Evolutionary conservation across 179 eudicot genomes (phyloP).

Genomic region (Silene coronaria): DNA sequence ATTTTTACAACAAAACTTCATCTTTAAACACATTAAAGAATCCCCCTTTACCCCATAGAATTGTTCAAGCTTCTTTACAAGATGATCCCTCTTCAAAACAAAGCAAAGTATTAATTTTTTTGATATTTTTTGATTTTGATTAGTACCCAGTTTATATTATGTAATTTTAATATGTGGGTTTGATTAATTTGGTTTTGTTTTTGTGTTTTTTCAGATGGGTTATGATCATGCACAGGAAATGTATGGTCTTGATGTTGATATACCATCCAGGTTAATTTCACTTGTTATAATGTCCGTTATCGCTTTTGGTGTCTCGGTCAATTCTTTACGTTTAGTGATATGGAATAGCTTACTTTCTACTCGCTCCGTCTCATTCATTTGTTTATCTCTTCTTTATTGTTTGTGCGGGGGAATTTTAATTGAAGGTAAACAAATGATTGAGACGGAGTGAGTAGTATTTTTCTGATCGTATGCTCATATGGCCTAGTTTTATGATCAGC

Average conservation of each 20-base stretch:
- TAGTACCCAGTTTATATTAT: not conserved
- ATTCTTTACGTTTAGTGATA: not conserved
- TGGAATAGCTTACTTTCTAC: too few species aligned
- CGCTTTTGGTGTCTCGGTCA: not conserved
- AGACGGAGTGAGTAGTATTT: not conserved
- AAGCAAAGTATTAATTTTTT: conserved; percentile 26
- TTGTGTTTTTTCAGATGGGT: conserved; percentile 34
- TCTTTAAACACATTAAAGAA: not conserved
- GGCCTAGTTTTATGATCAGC: not conserved
- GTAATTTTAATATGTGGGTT: conserved; percentile 5
- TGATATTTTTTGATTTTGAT: not conserved
- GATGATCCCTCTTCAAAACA: conserved; percentile 39
- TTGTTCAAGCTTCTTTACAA: conserved; percentile 25
- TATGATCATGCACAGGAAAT: conserved; percentile 78
- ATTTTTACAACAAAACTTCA: not conserved
- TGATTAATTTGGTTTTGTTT: conserved; percentile 2
- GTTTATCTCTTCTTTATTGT: too few species aligned
- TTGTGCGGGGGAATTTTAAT: too few species aligned
- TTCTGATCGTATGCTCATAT: not conserved
- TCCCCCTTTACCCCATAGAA: not conserved
- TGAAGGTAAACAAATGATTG: too few species aligned
- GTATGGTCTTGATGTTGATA: conserved; percentile 54
- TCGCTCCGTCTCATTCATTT: too few species aligned
- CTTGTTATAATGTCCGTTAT: not conserved
- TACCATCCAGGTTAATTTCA: conserved; percentile 49